These are phyloP conservation scores for Kazachstania sp. DNA, from an alignment of 1,139 yeast species.

Conservation along the genomic window DNA sequence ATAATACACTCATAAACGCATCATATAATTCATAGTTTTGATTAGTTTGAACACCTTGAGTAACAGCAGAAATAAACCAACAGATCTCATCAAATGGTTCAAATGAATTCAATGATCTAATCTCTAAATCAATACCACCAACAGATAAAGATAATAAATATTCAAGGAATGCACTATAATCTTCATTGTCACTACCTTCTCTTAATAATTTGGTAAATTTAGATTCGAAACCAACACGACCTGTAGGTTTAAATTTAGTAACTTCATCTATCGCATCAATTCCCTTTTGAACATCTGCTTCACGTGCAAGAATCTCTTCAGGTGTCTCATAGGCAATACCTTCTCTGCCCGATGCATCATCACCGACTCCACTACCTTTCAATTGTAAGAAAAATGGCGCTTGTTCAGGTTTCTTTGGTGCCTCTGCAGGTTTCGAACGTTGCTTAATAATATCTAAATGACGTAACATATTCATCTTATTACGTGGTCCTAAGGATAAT, in stretches of 20 bases:
- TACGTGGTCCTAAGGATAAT: conserved; percentile 66
- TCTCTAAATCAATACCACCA: conserved; percentile 72
- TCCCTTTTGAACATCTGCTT: conserved; percentile 12
- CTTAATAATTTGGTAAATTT: conserved; percentile 63
- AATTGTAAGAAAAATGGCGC: conserved; percentile 75
- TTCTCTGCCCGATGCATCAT: conserved; percentile 58
- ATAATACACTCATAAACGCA: conserved; percentile 68
- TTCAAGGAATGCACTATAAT: conserved; percentile 45
- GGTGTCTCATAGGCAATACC: conserved; percentile 29
- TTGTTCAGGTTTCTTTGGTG: conserved; percentile 76
- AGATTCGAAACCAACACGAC: conserved; percentile 50
- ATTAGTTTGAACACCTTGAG: conserved; percentile 49
- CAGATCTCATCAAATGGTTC: conserved; percentile 51
- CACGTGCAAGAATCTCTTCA: conserved; percentile 11
- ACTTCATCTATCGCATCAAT: conserved; percentile 21
- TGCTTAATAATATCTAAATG: conserved; percentile 77
- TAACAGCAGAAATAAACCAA: conserved; percentile 57
- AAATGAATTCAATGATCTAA: conserved; percentile 63
- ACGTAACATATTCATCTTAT: conserved; percentile 67
- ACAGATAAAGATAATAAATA: conserved; percentile 64
- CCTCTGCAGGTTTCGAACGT: conserved; percentile 84
- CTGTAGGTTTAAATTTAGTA: conserved; percentile 29
- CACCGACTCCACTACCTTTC: conserved; percentile 59
- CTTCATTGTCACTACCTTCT: conserved; percentile 36
- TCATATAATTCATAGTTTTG: conserved; percentile 42